Evolutionary conservation across 169 alveolate species (phyloP), one percentile per base, ranked within the genome.

Genomic region (Cyclospora cayetanensis): DNA sequence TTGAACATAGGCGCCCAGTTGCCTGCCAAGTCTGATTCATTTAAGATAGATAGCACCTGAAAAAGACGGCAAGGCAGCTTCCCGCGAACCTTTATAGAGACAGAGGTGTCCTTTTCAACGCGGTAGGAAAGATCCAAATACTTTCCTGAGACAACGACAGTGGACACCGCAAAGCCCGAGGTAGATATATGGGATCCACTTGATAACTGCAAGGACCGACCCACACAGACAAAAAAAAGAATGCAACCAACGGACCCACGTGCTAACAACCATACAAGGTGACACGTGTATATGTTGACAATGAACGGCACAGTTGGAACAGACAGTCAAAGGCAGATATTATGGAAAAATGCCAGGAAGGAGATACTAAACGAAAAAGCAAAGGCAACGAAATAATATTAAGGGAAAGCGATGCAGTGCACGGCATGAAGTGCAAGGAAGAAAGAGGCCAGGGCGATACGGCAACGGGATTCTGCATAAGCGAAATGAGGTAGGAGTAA

Each of bases 1-100:
- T 92, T 93, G 76, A 94, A 90, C 39, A 93, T 93, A 22, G 96
- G 96, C 4, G 95, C 96, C 96, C 96, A 94, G 37, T 90, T 91
- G 9, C 91, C 91, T 42, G 95, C 93, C 82, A 94, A 29, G 53
- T 94, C 96, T 35, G 95, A 93, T 79, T 94, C 96, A 70, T 84
- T 93, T 22, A 94, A 15, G 41, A 94, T 94, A 7, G 95, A 83
- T 46, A 94, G 53, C 20, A 94, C 93, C 68, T 53, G 79, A 41
- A 83, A 91, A 63, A 94, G 88, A 41, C 77, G 93, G 55, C 93
- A 92, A 2, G 95, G 95, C 55, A 94, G 31, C 86, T 94, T 94
- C 70, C 93, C 96, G 29, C 96, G 90, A 11, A 94, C 93, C 53
- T 94, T 94, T 50, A 94, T 79, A 34, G 94, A 90, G 3, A 94